Conservation (phyloP, 2,329 filamentous ascomycete species). For the Macrophomina phaseolina region DNA sequence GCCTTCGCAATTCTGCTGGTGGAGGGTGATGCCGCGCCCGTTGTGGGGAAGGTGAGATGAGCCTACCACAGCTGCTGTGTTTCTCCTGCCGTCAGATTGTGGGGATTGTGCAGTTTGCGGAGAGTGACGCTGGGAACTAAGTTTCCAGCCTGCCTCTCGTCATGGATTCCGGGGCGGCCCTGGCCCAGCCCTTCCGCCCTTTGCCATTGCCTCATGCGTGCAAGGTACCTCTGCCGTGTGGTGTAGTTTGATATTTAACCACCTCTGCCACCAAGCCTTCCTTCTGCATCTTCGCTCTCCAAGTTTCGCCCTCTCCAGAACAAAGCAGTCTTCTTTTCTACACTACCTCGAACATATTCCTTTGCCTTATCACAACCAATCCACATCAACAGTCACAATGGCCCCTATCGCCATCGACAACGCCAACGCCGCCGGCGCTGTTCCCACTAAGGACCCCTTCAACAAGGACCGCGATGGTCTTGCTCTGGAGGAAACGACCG, state of each 20-base stretch:
- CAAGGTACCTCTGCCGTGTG: constrained; percentile 3
- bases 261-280: constrained; percentile 7
- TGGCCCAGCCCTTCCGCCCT: constrained; percentile 8
- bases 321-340: not conserved
- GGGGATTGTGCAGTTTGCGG: constrained; percentile 14
- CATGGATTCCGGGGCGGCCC: constrained; percentile 27
- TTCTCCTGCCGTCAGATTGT: constrained; percentile 22
- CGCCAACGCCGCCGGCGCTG: constrained; percentile 49
- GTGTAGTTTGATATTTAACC: constrained; percentile 27
- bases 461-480: constrained; percentile 60
- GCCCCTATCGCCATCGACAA: constrained; percentile 48
- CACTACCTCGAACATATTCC: constrained; percentile 8
- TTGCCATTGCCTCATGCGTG: constrained; percentile 7
- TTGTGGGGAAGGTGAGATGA: not conserved
- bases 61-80: constrained; percentile 17
- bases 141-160: constrained; percentile 26
- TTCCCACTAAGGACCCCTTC: constrained; percentile 48
- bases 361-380: not conserved
- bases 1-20: not conserved
- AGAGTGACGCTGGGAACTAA: constrained; percentile 23
- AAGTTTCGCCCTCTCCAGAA: not conserved
- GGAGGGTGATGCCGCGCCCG: not conserved
- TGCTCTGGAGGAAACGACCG: constrained; percentile 63
- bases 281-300: not conserved
- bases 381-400: constrained; percentile 3